These are phyloP conservation scores for Geotrichum reessii DNA, from an alignment of 1,139 yeast genomes.

Conservation along the genomic window DNA sequence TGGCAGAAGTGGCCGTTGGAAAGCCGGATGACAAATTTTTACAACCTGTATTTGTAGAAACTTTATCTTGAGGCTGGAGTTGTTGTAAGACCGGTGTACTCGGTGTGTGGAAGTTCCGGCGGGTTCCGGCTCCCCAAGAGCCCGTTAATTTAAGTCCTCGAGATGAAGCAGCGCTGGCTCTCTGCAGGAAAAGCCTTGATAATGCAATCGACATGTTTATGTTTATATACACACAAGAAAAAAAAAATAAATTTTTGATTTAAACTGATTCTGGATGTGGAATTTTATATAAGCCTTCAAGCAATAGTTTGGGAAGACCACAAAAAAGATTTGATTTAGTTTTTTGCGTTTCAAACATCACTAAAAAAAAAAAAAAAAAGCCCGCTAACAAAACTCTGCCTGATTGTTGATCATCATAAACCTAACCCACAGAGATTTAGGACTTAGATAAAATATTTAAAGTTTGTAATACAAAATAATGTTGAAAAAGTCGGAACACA, in stretches of 20 bases:
- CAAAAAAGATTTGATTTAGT: neutral
- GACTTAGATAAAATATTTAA: neutral
- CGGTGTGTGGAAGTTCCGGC: conserved; percentile 5
- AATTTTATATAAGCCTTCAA: too few relatives aligned
- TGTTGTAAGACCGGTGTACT: neutral
- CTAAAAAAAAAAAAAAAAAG: neutral
- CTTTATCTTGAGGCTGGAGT: neutral
- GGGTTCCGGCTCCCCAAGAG: conserved; percentile 8
- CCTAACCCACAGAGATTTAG: neutral
- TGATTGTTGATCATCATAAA: neutral
- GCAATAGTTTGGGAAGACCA: neutral
- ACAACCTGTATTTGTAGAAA: neutral
- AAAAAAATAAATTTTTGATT: too few relatives aligned
- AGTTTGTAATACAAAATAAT: too few relatives aligned
- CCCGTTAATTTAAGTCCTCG: conserved; percentile 5
- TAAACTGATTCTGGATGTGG: too few relatives aligned
- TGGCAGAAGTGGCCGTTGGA: neutral
- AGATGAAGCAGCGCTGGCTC: neutral
- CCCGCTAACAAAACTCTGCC: neutral
- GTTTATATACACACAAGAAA: too few relatives aligned
- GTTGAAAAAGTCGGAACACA: too few relatives aligned
- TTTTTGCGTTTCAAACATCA: too few relatives aligned
- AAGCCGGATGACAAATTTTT: neutral
- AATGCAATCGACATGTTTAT: neutral
- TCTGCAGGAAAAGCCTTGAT: neutral